Base-by-base conservation (phyloP, 768 basidiomycete species). In the Mycena galericulata region DNA sequence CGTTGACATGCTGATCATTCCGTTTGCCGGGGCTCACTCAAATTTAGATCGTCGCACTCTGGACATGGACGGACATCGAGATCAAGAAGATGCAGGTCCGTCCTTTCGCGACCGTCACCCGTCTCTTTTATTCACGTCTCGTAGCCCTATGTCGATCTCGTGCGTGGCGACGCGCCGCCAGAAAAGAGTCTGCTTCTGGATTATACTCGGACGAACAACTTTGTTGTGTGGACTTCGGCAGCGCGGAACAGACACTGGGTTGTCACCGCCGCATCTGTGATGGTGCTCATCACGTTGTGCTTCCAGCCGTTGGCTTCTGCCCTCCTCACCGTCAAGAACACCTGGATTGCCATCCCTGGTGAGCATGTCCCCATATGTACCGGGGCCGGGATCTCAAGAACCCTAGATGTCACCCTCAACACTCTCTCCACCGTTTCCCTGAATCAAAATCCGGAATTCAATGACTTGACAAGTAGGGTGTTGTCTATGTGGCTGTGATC, bases 41-140 rank as follows among this genome's bases (percentile, higher is more conserved):
- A 32, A 30, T 47, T 38, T 66, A 85, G 83, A 61, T 88, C 14
- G 83, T 85, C 4, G 84, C 83, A 0, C 65, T 87, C 59, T 89
- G 87, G 87, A 76, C 85, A 7, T 88, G 87, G 87, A 88, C 86
- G 7, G 87, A 88, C 69, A 79, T 85, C 27, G 87, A 87, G 66
- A 85, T 89, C 55, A 86, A 88, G 71, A 86, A 84, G 73, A 83
- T 89, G 77, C 88, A 88, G 80, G 86, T 84, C 55, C 30, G 75
- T 50, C 20, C n/a, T 17, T 4, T 24, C 10, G 50, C 26, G n/a
- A 40, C 34, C 58, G n/a, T n/a, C n/a, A 40, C 34, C 32, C n/a
- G 43, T 34, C 3, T 14, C 26, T 40, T 57, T 14, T 36, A 45
- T 50, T 63, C 26, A 67, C 38, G 29, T 18, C 32, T 27, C 41